Evolutionary conservation across 345 rosid genomes (phyloP), one percentile per base, ranked within the genome.

Genomic region (Citrus inodora): DNA sequence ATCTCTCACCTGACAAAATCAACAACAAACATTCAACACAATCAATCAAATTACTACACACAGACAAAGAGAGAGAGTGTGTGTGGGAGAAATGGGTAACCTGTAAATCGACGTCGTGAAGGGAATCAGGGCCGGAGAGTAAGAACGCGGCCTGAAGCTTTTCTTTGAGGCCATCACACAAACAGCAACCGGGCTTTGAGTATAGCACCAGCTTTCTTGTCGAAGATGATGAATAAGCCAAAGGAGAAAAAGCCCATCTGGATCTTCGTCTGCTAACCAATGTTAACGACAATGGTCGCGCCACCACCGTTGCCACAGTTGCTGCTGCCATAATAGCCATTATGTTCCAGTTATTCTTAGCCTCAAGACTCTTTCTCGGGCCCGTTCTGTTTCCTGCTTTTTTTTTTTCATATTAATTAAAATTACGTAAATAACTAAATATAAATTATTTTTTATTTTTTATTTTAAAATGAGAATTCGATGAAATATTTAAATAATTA

Each of bases 131-230:
- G 35, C 89, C 86, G 9, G 94, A 79, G 55, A 95, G 82, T 76
- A 86, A 85, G 87, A 95, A 95, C 8, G 94, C 94, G 37, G 94
- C 90, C 11, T 91, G 80, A 32, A 91, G 97, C 86, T 91, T 93
- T 85, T 93, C 99, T 82, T 95, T 95, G 82, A 95, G 96, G 58
- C 97, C 97, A 82, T 93, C 98, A 80, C 99, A 95, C 86, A 93
- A 89, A 85, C 97, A 93, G 83, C 98, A 93, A 3, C 93, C 98
- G 11, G 98, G 97, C 80, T 91, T 92, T 6, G 97, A 91, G 83
- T 95, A 95, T 25, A 93, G 90, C 28, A 93, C 85, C 56, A 91
- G 90, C 71, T 76, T 91, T 77, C 91, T 87, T 6, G 89, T 8
- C 16, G 80, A 60, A 27, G 79, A 59, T 53, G n/a, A 79, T 59